Conservation (phyloP, 2,329 filamentous ascomycete genomes). For the Ophiostoma ulmi region DNA sequence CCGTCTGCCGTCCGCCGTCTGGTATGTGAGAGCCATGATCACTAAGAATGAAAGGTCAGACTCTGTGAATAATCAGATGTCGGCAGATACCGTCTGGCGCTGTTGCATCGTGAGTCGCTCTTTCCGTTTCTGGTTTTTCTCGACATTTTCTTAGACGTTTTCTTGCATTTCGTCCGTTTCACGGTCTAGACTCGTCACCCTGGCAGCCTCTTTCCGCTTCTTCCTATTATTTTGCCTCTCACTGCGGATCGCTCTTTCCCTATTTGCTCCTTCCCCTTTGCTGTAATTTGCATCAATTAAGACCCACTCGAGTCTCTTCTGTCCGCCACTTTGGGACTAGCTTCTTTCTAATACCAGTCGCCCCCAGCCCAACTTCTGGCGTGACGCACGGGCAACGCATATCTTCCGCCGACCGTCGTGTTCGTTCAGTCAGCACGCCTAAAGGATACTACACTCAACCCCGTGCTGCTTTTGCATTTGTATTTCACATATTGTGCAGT, state of each 20-base stretch:
- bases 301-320: not conserved
- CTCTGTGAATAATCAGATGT: not conserved
- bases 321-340: not conserved
- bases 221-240: not conserved
- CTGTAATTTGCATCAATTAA: not conserved
- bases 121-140: not conserved
- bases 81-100: not conserved
- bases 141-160: not conserved
- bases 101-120: not conserved
- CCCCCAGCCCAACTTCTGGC: not conserved
- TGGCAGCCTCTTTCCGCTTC: constrained; percentile 1
- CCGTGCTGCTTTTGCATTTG: not conserved
- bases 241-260: constrained; percentile 8
- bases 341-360: too few relatives aligned
- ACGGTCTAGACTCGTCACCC: not conserved
- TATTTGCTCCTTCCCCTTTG: not conserved
- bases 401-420: not conserved
- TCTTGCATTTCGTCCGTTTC: not conserved
- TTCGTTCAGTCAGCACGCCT: not conserved
- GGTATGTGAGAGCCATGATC: not conserved
- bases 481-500: constrained; percentile 6
- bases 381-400: constrained; percentile 2
- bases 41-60: not conserved
- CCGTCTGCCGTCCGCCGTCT: not conserved
- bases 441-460: not conserved